These are phyloP conservation scores for Eryngium alpinum DNA, from an alignment of 140 eudicot genomes.

Conservation along the genomic window DNA sequence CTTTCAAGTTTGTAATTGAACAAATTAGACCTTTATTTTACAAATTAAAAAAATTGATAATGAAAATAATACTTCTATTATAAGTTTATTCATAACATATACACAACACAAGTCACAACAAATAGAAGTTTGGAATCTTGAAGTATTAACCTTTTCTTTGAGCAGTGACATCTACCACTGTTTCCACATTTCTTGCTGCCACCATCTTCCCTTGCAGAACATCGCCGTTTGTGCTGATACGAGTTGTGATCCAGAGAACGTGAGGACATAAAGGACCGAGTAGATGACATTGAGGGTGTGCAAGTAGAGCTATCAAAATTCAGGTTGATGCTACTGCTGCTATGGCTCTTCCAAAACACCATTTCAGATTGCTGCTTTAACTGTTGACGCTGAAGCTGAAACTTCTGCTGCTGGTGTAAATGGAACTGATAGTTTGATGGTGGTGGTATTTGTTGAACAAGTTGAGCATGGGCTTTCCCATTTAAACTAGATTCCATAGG, in stretches of 20 bases:
- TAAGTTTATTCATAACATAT: too few relatives aligned
- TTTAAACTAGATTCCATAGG: constrained; percentile 42
- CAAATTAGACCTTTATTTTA: too few relatives aligned
- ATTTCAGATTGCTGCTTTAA: constrained; percentile 64
- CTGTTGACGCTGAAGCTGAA: constrained; percentile 40
- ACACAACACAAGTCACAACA: background rate
- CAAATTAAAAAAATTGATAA: too few relatives aligned
- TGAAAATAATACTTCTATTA: too few relatives aligned
- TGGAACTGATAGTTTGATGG: constrained; percentile 36
- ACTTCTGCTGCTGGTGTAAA: constrained; percentile 27
- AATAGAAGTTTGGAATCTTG: background rate
- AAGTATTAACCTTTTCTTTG: constrained; percentile 70
- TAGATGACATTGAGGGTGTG: constrained; percentile 84
- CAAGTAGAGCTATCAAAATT: constrained; percentile 82
- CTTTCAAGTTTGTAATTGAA: too few relatives aligned
- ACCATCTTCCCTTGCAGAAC: constrained; percentile 56
- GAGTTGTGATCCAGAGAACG: constrained; percentile 61
- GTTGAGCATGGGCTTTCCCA: constrained; percentile 43
- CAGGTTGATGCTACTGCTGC: constrained; percentile 60
- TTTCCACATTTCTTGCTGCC: constrained; percentile 74
- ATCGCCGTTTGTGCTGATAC: constrained; percentile 64
- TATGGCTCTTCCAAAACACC: constrained; percentile 57
- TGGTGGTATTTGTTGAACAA: constrained; percentile 34
- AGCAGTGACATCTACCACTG: constrained; percentile 83
- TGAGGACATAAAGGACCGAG: constrained; percentile 83